A percentile compares a stretch with the other conserved stretches of the same genome.
phyloP scores from a whole-genome alignment of 345 rosid species.

The Citropsis articulata region DNA sequence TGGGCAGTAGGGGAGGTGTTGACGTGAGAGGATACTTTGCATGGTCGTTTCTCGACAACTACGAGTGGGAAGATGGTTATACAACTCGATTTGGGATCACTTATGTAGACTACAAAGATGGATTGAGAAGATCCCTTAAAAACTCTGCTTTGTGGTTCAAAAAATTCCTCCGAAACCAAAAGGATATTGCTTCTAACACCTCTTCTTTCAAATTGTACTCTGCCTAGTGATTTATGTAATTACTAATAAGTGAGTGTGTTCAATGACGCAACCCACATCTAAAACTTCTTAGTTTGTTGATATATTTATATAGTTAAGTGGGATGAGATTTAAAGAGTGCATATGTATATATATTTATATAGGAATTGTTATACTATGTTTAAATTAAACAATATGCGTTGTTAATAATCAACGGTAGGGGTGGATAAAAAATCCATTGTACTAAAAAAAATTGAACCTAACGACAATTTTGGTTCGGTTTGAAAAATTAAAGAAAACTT shows the following conservation, averaged over 20 bases:
- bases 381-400: no score
- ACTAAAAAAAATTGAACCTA: no score
- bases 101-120: conserved; percentile 35
- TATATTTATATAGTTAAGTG: no score
- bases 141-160: conserved; percentile 13
- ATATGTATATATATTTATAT: no score
- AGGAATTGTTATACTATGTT: no score
- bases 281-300: no score
- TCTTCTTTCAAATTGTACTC: background rate
- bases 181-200: background rate
- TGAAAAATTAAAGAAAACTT: no score
- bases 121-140: conserved; percentile 31
- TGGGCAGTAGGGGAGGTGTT: conserved; percentile 30
- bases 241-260: background rate
- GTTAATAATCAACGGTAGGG: no score
- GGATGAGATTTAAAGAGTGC: no score
- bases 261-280: no score
- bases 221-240: background rate
- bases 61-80: conserved; percentile 42
- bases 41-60: conserved; percentile 45
- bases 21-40: conserved; percentile 39
- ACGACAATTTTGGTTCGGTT: no score
- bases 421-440: no score
- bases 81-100: conserved; percentile 35
- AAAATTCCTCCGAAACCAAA: background rate